Evolutionary conservation across 2,329 filamentous ascomycete species (phyloP), one percentile per base, ranked within the genome.

Genomic region (Diaporthe sp.): DNA sequence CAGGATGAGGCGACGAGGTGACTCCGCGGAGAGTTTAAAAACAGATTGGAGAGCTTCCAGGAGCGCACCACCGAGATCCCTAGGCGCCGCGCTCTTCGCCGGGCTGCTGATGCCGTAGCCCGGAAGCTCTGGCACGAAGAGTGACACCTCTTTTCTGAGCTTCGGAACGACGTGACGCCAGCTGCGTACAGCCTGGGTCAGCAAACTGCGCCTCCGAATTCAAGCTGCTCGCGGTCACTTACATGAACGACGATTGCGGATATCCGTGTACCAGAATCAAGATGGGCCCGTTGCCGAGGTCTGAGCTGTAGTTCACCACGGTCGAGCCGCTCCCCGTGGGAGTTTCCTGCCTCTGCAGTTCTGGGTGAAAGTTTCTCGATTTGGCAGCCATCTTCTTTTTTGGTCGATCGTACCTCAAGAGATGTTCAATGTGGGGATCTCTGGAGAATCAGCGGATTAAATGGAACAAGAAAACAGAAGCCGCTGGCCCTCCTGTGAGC

Each of bases 121-220:
- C 0, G 86, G 86, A 13, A 88, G 82, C 77, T 82, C 86, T 12
- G 85, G 86, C 54, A 87, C 81, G 80, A 87, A 88, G 33, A 88
- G 82, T 4, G 86, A 85, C 42, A 84, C 79, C 33, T 83, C 79
- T 42, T 79, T 76, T 47, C 84, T 82, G 30, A 87, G 80, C 22
- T 81, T 77, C 13, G 82, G 80, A 42, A 86, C 79, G 73, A 82
- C 79, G 79, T 80, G 73, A 72, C 81, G 77, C 77, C 77, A 80
- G 55, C 78, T 78, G 60, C 38, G 22, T 13, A 35, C n/a, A 22
- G 19, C 22, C 30, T 40, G 17, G 22, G 15, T 67, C 45, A 67
- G 70, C 69, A 28, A 25, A 6, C 22, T 50, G 28, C 10, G 30
- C n/a, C 4, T 9, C 25, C 2, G 17, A 40, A 7, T 28, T 6